These are phyloP conservation scores for Penicillium sp. DNA, from an alignment of 2,329 filamentous ascomycete species.

Conservation along the genomic window DNA sequence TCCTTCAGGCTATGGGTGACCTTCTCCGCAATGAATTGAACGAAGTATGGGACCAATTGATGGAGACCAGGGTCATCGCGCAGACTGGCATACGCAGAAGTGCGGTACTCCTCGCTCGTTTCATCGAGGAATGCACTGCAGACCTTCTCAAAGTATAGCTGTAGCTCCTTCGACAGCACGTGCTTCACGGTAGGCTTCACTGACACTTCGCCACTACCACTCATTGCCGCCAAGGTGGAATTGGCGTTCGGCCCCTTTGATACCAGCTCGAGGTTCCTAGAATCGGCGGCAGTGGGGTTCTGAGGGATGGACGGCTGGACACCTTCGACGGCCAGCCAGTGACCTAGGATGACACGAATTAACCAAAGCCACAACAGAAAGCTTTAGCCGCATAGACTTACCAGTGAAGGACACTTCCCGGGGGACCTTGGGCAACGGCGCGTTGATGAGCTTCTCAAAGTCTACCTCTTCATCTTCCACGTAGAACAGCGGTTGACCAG, in stretches of 20 bases:
- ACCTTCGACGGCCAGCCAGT: conserved; percentile 97
- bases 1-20: conserved; percentile 93
- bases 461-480: conserved; percentile 98
- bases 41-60: conserved; percentile 93
- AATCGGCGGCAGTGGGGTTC: conserved; percentile 86
- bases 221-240: conserved; percentile 78
- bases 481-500: conserved; percentile 93
- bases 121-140: conserved; percentile 87
- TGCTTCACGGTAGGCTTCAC: conserved; percentile 95
- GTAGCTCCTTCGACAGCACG: conserved; percentile 91
- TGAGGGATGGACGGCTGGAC: conserved; percentile 96
- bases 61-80: conserved; percentile 89
- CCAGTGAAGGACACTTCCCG: conserved; percentile 90
- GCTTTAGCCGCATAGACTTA: conserved; percentile 45
- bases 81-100: conserved; percentile 82
- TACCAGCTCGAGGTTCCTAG: conserved; percentile 79
- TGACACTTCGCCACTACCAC: conserved; percentile 78
- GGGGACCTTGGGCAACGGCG: conserved; percentile 90
- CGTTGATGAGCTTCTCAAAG: conserved; percentile 98
- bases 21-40: conserved; percentile 93
- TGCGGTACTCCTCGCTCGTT: conserved; percentile 80
- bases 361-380: neutral
- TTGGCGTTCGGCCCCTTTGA: conserved; percentile 90
- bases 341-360: conserved; percentile 59
- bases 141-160: conserved; percentile 96